Conservation (phyloP, 2,329 filamentous ascomycete genomes). For the Sarocladium kiliense region DNA sequence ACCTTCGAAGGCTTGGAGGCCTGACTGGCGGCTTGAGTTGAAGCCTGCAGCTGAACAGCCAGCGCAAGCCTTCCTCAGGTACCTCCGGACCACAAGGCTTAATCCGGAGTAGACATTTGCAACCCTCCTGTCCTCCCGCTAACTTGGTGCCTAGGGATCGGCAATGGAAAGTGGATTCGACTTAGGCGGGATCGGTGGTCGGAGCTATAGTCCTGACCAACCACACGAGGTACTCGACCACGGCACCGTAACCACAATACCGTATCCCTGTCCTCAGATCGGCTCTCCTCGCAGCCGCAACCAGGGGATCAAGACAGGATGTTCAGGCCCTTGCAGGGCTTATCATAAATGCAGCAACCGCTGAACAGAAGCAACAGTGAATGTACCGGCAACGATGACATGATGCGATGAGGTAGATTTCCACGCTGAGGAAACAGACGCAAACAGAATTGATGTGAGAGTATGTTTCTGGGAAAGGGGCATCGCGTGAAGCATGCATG, state of each 20-base stretch:
- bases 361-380: too few species aligned
- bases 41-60: not conserved
- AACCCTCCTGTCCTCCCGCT: not conserved
- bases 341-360: too few species aligned
- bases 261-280: not conserved
- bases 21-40: not conserved
- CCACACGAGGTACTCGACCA: not conserved
- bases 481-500: conserved; percentile 1
- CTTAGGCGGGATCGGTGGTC: not conserved
- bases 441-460: not conserved
- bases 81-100: not conserved
- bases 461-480: not conserved
- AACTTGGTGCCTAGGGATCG: not conserved
- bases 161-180: not conserved
- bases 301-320: not conserved
- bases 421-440: not conserved
- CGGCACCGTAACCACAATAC: not conserved
- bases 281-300: conserved; percentile 4
- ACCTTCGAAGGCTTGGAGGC: not conserved
- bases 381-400: not conserved
- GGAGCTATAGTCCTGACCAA: not conserved
- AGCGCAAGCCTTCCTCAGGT: not conserved
- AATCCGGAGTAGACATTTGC: not conserved
- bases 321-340: not conserved
- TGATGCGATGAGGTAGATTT: not conserved